phyloP scores from a whole-genome alignment of 202 grass and related monocot genomes.

The Hordeum pubiflorum region DNA sequence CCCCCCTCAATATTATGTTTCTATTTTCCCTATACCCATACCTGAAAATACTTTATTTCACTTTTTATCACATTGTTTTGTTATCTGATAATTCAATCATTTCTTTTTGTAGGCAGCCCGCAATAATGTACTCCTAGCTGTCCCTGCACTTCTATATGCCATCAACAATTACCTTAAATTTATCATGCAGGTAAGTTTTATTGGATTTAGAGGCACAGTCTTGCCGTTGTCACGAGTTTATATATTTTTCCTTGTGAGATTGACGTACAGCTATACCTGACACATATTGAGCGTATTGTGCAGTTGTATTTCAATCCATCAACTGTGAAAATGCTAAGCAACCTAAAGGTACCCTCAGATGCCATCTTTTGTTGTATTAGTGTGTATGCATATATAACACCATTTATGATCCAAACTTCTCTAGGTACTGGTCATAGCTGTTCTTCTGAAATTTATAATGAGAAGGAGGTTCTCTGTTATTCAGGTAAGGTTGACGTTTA shows the following conservation, averaged over 20 bases:
- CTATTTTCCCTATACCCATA: neutral
- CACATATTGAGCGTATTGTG: constrained; percentile 24
- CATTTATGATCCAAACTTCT: constrained; percentile 23
- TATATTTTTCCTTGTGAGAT: constrained; percentile 28
- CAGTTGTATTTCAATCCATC: constrained; percentile 96
- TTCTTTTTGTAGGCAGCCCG: constrained; percentile 76
- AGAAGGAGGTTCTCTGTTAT: constrained; percentile 76
- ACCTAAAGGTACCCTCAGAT: constrained; percentile 59
- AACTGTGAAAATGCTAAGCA: constrained; percentile 97
- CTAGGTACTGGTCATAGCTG: constrained; percentile 85
- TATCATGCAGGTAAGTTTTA: constrained; percentile 84
- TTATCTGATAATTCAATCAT: constrained; percentile 4
- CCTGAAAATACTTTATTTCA: neutral
- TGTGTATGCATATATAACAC: constrained; percentile 11
- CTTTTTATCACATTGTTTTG: neutral
- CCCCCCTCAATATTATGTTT: neutral
- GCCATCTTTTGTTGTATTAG: constrained; percentile 12
- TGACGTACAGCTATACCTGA: constrained; percentile 18
- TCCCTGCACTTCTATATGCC: constrained; percentile 90
- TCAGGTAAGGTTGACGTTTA: constrained; percentile 50
- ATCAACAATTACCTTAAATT: constrained; percentile 99
- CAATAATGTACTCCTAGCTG: constrained; percentile 85
- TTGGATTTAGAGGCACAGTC: constrained; percentile 3
- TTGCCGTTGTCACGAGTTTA: constrained; percentile 12
- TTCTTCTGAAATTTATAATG: constrained; percentile 94